Conservation (phyloP, 2,329 filamentous ascomycete species). For the Talaromyces marneffei region DNA sequence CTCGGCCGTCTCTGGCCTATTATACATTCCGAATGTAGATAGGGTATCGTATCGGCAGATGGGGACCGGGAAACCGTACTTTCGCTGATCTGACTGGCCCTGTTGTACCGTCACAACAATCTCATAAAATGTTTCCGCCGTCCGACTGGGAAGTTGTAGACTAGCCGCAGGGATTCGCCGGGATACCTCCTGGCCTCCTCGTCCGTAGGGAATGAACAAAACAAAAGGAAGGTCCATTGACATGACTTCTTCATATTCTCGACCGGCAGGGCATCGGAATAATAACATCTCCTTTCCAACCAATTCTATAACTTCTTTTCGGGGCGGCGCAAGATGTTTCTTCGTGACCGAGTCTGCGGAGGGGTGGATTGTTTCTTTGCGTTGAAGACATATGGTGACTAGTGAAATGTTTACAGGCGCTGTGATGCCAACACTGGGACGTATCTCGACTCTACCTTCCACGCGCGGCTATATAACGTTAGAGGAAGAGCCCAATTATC, state of each 20-base stretch:
- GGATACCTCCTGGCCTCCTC: constrained; percentile 83
- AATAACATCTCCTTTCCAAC: constrained; percentile 94
- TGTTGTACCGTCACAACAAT: constrained; percentile 94
- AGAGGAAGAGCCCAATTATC: constrained; percentile 15
- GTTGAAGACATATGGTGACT: constrained; percentile 88
- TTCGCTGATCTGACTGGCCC: constrained; percentile 77
- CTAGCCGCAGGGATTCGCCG: constrained; percentile 87
- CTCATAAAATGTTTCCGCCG: constrained; percentile 96
- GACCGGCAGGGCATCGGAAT: constrained; percentile 77
- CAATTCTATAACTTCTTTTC: constrained; percentile 84
- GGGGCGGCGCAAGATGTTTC: constrained; percentile 80
- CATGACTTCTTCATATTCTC: constrained; percentile 80
- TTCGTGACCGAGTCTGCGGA: constrained; percentile 91
- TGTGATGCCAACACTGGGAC: constrained; percentile 75
- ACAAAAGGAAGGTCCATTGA: constrained; percentile 97
- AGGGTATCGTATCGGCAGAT: constrained; percentile 91
- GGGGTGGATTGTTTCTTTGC: constrained; percentile 93
- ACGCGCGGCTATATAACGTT: constrained; percentile 68
- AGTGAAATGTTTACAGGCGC: constrained; percentile 87
- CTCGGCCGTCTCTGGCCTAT: constrained; percentile 83
- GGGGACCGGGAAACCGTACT: constrained; percentile 85
- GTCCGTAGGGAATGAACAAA: constrained; percentile 91
- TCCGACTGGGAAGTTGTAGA: constrained; percentile 80
- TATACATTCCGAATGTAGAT: constrained; percentile 99
- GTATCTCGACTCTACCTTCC: constrained; percentile 95